phyloP scores from a whole-genome alignment of 1,139 yeast genomes.

The Geotrichum macrosporum region DNA sequence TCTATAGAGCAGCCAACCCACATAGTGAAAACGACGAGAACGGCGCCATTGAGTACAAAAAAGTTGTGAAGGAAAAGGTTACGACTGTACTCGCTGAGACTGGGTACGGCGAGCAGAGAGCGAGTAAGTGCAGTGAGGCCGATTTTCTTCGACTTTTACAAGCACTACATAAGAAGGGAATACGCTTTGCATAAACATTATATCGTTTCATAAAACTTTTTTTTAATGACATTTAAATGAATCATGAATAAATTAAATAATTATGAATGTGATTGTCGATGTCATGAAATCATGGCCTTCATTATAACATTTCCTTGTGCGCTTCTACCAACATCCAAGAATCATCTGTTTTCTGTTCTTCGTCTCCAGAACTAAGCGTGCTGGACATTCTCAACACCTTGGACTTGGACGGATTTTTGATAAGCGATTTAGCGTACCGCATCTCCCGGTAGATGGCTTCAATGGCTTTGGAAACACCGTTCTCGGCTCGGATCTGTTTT shows the following conservation, averaged over 20 bases:
- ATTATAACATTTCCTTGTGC: too few species aligned
- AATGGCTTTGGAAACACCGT: conserved; percentile 77
- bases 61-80: conserved; percentile 17
- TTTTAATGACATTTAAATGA: too few species aligned
- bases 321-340: conserved; percentile 26
- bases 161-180: conserved; percentile 95
- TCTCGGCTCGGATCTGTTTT: conserved; percentile 56
- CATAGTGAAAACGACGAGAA: conserved; percentile 45
- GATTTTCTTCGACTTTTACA: conserved; percentile 81
- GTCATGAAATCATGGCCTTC: too few species aligned
- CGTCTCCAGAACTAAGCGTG: conserved; percentile 76
- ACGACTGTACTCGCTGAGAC: conserved; percentile 57
- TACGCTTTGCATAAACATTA: conserved; percentile 70
- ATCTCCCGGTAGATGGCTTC: conserved; percentile 70
- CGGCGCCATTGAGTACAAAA: conserved; percentile 69
- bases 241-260: not conserved
- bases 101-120: conserved; percentile 76
- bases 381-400: conserved; percentile 63
- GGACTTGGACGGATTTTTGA: conserved; percentile 63
- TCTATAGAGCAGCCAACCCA: conserved; percentile 48
- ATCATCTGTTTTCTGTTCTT: conserved; percentile 34
- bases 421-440: conserved; percentile 55
- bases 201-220: too few species aligned
- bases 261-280: too few species aligned
- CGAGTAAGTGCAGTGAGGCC: conserved; percentile 90